Percentiles rank a stretch among this genome's conserved stretches.
Conservation (phyloP, 2,329 filamentous ascomycete genomes). For the Plectosphaerella plurivora region DNA sequence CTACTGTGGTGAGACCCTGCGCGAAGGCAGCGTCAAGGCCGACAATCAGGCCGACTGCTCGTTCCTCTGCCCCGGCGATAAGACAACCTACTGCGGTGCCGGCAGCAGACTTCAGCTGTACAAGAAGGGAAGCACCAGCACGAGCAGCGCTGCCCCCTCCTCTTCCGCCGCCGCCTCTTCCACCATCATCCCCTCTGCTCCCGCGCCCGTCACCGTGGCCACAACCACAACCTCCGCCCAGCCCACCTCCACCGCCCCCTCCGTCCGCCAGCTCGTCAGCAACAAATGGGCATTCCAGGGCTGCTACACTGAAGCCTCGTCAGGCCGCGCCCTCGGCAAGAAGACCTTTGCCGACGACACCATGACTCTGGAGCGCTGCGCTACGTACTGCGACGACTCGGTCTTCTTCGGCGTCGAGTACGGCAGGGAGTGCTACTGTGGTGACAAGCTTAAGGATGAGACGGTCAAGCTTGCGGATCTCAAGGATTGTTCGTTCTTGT, state of each 20-base stretch:
- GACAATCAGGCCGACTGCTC: constrained; percentile 16
- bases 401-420: constrained; percentile 27
- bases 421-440: constrained; percentile 20
- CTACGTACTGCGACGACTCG: constrained; percentile 21
- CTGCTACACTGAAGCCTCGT: constrained; percentile 28
- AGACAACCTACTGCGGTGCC: constrained; percentile 17
- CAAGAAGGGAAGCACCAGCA: background rate
- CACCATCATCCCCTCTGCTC: background rate
- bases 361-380: constrained; percentile 30
- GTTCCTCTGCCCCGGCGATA: constrained; percentile 19
- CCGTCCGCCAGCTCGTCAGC: constrained; percentile 16
- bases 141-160: background rate
- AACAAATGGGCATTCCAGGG: constrained; percentile 23
- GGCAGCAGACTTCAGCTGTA: constrained; percentile 12
- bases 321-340: constrained; percentile 21
- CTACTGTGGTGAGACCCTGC: constrained; percentile 14
- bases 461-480: constrained; percentile 5
- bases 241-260: constrained; percentile 15
- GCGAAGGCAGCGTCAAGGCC: constrained; percentile 7
- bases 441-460: constrained; percentile 2
- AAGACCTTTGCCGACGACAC: constrained; percentile 20
- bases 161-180: background rate
- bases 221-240: constrained; percentile 2
- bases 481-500: constrained; percentile 5
- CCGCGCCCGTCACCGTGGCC: background rate